These are phyloP conservation scores for Verticillium nubilum DNA, from an alignment of 2,329 filamentous ascomycete species.

Conservation along the genomic window DNA sequence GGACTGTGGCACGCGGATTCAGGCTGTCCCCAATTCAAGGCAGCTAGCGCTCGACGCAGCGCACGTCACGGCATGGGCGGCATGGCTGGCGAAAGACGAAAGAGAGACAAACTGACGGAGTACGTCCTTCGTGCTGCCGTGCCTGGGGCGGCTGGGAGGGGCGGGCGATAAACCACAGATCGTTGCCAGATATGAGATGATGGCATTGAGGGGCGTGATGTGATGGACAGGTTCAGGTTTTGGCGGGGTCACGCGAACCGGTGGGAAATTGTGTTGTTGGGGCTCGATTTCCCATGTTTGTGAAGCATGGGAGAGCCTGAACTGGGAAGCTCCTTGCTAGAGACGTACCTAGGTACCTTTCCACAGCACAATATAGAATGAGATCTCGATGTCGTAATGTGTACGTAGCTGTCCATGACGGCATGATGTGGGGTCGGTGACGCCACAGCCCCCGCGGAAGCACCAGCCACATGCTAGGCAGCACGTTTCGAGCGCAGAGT, in stretches of 20 bases:
- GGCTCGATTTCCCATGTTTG: background rate
- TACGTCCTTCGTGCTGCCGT: background rate
- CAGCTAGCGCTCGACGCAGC: background rate
- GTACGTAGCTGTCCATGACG: slow-evolving; percentile 5
- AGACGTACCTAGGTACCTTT: too few relatives aligned
- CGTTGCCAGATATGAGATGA: background rate
- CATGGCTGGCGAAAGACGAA: background rate
- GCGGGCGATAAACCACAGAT: background rate
- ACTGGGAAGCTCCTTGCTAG: too few relatives aligned
- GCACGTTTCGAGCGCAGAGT: background rate
- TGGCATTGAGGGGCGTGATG: background rate
- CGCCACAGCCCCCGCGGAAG: slow-evolving; percentile 4
- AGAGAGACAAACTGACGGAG: too few relatives aligned
- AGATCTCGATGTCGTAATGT: slow-evolving; percentile 1
- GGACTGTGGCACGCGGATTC: background rate
- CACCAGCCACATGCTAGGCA: background rate
- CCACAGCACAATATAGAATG: background rate
- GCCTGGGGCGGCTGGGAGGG: background rate
- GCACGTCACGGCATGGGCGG: background rate
- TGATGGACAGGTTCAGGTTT: background rate
- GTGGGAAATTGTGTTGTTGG: background rate
- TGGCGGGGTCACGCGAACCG: background rate
- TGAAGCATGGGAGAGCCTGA: background rate
- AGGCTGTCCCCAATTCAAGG: slow-evolving; percentile 1
- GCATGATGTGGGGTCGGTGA: slow-evolving; percentile 13